Evolutionary conservation across 2,329 filamentous ascomycete species (phyloP), one percentile per base, ranked within the genome.

Genomic region (Domatiomyces catenatus): DNA sequence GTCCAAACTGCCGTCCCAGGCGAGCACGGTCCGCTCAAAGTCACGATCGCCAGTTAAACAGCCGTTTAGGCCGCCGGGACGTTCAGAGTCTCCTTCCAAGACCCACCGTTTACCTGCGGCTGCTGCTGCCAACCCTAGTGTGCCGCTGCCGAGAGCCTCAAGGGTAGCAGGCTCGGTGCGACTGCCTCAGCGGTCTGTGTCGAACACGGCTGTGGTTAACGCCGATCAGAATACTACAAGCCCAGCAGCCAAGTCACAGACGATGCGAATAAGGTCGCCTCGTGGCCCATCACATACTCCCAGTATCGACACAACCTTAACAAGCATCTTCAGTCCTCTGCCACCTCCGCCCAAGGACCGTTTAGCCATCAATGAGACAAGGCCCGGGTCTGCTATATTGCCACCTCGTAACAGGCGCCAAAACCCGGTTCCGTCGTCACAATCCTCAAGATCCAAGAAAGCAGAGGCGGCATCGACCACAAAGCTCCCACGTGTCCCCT

Each of bases 1-100:
- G 65, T 56, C 83, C 69, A 71, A 82, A 69, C 72, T 83, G 64
- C 61, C 80, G 64, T 67, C 84, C 70, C 69, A 75, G 62, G 58
- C 83, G 36, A 50, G 52, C n/a, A 46, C 53, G 6, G 44, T 50
- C 6, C 44, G 47, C 5, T 10, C 42, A 28, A 52, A 52, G 22
- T 43, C 57, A 20, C 50, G 50, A 18, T 58, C 56, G 28, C 56
- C 56, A 32, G 36, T 44, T 5, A 60, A 55, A 47, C 46, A 42
- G 47, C 52, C 52, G 1, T 58, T 57, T 46, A 42, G 54, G 42
- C 58, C 58, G 15, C 55, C 58, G 7, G 58, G 58, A 19, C 52
- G 32, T 12, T 39, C 52, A 20, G 48, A 42, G n/a, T 56, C 58
- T 19, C 56, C 56, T 4, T 48, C 53, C 2, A 57, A 57, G 47